A percentile compares a stretch with the other conserved stretches of the same genome.
Conservation (phyloP, 2,329 filamentous ascomycete species). For the Diaporthe vaccinii region DNA sequence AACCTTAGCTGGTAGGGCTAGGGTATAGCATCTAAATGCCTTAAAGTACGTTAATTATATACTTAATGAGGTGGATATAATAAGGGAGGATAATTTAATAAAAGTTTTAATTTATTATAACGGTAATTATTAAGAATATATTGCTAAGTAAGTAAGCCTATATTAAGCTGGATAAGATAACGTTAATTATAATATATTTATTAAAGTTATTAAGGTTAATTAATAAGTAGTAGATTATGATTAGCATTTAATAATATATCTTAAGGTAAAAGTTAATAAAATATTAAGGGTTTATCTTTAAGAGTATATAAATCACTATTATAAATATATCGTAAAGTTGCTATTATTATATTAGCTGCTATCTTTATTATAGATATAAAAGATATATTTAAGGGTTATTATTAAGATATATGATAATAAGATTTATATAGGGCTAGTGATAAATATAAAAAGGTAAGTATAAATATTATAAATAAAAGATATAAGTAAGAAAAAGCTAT, state of each 20-base stretch:
- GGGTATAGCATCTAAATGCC: neutral
- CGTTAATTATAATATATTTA: neutral
- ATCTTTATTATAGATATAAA: neutral
- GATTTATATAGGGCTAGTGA: neutral
- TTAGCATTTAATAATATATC: neutral
- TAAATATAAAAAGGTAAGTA: neutral
- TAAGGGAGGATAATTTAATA: too few species aligned
- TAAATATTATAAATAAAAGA: neutral
- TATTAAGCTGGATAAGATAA: neutral
- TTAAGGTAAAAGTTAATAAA: neutral
- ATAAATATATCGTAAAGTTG: neutral
- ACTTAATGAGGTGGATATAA: too few species aligned
- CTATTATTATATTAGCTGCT: neutral
- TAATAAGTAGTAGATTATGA: neutral
- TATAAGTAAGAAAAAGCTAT: neutral
- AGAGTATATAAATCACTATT: neutral
- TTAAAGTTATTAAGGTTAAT: neutral
- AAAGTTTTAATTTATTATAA: neutral
- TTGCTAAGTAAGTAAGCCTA: neutral
- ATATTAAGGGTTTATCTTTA: neutral
- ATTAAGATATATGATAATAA: neutral
- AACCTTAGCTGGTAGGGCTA: neutral
- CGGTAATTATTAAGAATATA: neutral
- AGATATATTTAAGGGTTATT: neutral
- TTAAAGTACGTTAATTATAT: too few species aligned